phyloP scores from a whole-genome alignment of 2,329 filamentous ascomycete species.

The Aspergillus carbonarius region DNA sequence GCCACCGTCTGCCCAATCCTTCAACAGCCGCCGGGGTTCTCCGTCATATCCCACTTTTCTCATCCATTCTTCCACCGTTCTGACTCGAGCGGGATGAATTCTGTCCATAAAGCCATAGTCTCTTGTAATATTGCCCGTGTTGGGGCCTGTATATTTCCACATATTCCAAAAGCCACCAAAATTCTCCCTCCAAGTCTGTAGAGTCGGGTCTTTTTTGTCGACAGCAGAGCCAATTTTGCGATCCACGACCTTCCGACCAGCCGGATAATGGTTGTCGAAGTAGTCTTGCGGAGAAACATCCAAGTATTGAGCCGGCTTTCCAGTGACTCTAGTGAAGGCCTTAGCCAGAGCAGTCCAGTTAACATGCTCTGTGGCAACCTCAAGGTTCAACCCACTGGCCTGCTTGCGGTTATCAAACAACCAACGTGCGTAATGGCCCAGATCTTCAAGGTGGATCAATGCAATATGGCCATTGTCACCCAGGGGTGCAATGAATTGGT shows the following conservation, averaged over 20 bases:
- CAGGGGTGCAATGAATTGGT: not conserved
- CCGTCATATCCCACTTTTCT: not conserved
- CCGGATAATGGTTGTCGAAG: not conserved
- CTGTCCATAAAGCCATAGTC: not conserved
- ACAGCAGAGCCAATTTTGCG: too few relatives aligned
- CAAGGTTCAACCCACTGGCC: slow-evolving; percentile 16
- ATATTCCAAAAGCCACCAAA: slow-evolving; percentile 4
- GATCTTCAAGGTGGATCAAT: slow-evolving; percentile 20
- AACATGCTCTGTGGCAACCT: slow-evolving; percentile 15
- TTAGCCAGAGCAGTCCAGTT: not conserved
- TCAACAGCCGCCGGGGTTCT: not conserved
- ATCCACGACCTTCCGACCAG: not conserved
- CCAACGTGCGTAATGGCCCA: slow-evolving; percentile 20
- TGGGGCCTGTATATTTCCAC: not conserved
- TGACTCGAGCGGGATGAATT: not conserved
- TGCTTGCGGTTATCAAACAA: slow-evolving; percentile 17
- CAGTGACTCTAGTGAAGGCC: not conserved
- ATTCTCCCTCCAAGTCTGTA: not conserved
- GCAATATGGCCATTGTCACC: slow-evolving; percentile 9
- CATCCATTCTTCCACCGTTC: not conserved
- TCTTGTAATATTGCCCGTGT: not conserved
- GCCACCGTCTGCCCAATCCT: not conserved
- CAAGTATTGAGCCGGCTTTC: not conserved
- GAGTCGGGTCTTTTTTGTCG: not conserved
- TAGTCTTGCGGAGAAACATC: not conserved